Base-by-base conservation (phyloP, 129 eudicot species). In the sunflower (Helianthus annuus) region DNA sequence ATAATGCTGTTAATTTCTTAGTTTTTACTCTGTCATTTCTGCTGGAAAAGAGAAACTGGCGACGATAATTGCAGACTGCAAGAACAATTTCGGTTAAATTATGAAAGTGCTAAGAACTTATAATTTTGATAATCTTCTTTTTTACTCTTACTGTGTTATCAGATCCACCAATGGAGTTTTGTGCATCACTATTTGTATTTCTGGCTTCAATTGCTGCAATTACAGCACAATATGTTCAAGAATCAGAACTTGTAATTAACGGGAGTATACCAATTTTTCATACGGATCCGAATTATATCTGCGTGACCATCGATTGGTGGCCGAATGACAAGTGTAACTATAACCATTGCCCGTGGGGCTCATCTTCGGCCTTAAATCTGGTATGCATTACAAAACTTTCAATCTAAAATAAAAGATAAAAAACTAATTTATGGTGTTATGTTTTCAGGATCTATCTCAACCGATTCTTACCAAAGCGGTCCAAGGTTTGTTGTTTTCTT, bases 241-340 rank as follows among this genome's bases (percentile, higher is more conserved):
- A 82, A 0, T 84, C 81, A 7, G 79, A 71, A 29, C 84, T 93
- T 79, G 76, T 79, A 10, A 79, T 93, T 7, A 70, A 89, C 78
- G 88, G 87, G 36, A 79, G 80, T 66, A 52, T 64, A 32, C 65
- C 79, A 38, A 58, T 89, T 40, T 85, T 90, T 55, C 78, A 78
- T 16, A 93, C 98, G 24, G 95, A 89, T 85, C 79, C 69, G 10
- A 83, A 89, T 75, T 93, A 81, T 75, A 82, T 93, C 1, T 93
- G 98, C 73, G 98, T 96, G 15, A 93, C 98, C 56, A 85, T 93
- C 55, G 98, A 93, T 81, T 93, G 98, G 98, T 93, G 98, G 98
- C 98, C 98, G 74, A 82, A 85, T 54, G 89, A 89, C 34, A 89
- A 93, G 77, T 93, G 98, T 67, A 79, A 87, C 81, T 93, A 93